Percentiles rank a stretch among this genome's conserved stretches.
These are phyloP conservation scores for Murraya paniculata DNA, from an alignment of 345 rosid genomes.

Conservation along the genomic window DNA sequence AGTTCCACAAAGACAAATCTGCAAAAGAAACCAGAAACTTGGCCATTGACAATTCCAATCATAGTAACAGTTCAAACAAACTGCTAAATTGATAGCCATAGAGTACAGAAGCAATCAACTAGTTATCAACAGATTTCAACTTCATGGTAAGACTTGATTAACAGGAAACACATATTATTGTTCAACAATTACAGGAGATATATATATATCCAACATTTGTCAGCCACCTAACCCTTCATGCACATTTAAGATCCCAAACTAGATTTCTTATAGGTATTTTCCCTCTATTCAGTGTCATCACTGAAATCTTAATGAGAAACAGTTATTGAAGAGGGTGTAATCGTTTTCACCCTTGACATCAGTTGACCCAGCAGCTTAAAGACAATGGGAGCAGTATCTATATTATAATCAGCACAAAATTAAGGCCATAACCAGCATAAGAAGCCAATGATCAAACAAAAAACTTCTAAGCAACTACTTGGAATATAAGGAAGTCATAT, in stretches of 20 bases:
- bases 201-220: neutral
- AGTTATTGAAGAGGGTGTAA: neutral
- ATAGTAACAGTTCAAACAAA: slow-evolving; percentile 2
- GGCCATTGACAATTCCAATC: neutral
- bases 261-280: neutral
- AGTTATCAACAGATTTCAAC: neutral
- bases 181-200: neutral
- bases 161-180: neutral
- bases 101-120: neutral
- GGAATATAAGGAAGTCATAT: neutral
- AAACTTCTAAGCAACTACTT: neutral
- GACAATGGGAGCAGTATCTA: neutral
- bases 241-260: neutral
- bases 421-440: neutral
- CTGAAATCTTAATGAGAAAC: neutral
- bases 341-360: neutral
- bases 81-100: neutral
- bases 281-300: neutral
- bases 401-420: neutral
- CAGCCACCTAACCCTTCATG: slow-evolving; percentile 1
- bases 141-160: neutral
- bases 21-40: slow-evolving; percentile 35
- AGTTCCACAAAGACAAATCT: slow-evolving; percentile 67
- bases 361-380: neutral
- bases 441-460: neutral